Base-by-base conservation (phyloP, 371 early-diverging fungal species). In the Thermomucor indicae-seudaticae region DNA sequence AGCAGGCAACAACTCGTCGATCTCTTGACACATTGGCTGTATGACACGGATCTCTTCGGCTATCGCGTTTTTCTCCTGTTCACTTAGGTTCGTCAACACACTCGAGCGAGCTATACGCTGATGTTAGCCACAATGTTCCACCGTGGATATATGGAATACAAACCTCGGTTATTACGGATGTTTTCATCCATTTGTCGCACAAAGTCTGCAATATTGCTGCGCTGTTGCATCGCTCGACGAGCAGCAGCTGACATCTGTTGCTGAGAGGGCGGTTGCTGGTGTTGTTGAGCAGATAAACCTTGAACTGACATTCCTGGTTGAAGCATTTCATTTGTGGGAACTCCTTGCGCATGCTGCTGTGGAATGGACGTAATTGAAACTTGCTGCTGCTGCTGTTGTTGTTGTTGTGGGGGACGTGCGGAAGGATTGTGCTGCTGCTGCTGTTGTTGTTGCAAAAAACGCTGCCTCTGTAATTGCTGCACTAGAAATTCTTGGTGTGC, bases 21-120 rank as follows among this genome's bases (percentile, higher is more conserved):
- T 53, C 35, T 61, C 65, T n/a, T 64, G 49, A 29, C 48, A 65
- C 72, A 82, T 72, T 6, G 70, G 75, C 58, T 66, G 65, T 62
- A 75, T 68, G 23, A 61, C 54, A 6, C 42, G 24, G 28, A 69
- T 57, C 5, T 65, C 67, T 4, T 75, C 78, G 8, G 63, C 58
- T 30, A 81, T 75, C 1, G 64, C 57, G 14, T 55, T 57, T 55
- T 81, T 73, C 35, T 81, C 78, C 16, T 78, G 66, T 14, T 65
- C 71, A 5, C 53, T 52, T 4, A 81, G 48, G 22, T 64, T 58
- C 5, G 60, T 65, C n/a, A 80, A 0, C 29, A 11, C 7, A 34
- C 32, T 23, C 14, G 19, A 28, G 4, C 16, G 30, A 23, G 5
- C 4, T 12, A 45, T 25, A 45, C 25, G 10, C 19, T 27, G n/a